These are phyloP conservation scores for Iris macrosiphon DNA, from an alignment of 106 monocot species.

Conservation along the genomic window DNA sequence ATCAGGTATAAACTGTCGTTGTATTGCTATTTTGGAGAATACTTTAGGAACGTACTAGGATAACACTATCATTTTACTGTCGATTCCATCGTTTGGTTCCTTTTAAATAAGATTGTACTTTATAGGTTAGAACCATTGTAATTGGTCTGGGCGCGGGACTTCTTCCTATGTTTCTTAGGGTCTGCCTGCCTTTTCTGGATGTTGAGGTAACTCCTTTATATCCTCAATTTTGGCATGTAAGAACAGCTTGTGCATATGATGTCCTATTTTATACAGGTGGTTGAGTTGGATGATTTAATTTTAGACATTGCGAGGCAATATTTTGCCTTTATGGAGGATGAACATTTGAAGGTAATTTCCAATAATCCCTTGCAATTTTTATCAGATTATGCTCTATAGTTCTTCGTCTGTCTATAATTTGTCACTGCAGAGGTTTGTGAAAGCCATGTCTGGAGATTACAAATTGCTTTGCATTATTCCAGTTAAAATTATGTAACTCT, in stretches of 20 bases:
- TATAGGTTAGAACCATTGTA: conserved; percentile 57
- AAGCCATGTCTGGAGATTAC: neutral
- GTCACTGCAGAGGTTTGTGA: neutral
- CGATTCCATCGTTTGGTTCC: neutral
- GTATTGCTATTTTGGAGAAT: too few species aligned
- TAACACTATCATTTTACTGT: neutral
- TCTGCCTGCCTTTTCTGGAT: conserved; percentile 67
- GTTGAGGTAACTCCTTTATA: conserved; percentile 52
- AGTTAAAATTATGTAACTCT: too few species aligned
- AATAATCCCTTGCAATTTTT: neutral
- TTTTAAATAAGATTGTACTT: neutral
- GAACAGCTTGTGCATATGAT: neutral
- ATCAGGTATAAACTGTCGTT: too few species aligned
- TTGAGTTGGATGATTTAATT: conserved; percentile 85
- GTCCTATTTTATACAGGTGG: conserved; percentile 43
- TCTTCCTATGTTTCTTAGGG: conserved; percentile 81
- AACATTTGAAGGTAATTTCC: conserved; percentile 49
- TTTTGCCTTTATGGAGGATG: conserved; percentile 67
- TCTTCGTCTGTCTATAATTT: neutral
- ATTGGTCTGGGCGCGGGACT: conserved; percentile 96
- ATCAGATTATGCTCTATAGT: neutral
- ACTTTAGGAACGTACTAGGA: too few species aligned
- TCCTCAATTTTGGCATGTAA: neutral
- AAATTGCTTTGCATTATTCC: too few species aligned
- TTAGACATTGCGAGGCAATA: conserved; percentile 62